phyloP scores from a whole-genome alignment of 1,139 yeast species.

The Lizanozyma gosingica region DNA sequence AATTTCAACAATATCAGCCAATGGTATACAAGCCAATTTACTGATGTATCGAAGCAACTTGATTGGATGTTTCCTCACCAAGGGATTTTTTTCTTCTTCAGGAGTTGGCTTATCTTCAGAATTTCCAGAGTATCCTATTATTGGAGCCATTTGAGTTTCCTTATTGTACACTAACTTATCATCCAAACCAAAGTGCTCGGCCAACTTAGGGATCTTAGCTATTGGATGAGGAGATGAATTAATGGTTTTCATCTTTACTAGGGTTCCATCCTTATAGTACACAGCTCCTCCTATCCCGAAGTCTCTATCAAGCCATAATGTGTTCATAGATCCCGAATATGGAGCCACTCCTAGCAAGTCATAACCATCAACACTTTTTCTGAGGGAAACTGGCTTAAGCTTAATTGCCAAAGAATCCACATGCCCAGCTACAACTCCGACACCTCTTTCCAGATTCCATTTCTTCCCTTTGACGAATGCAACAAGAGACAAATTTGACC shows the following conservation, averaged over 20 bases:
- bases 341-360: conserved; percentile 37
- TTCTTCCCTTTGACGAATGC: conserved; percentile 33
- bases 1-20: conserved; percentile 21
- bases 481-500: conserved; percentile 29
- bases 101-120: conserved; percentile 17
- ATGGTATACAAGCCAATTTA: conserved; percentile 17
- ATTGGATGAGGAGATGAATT: conserved; percentile 31
- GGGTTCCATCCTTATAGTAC: conserved; percentile 15
- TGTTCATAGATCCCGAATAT: conserved; percentile 30
- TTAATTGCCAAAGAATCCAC: conserved; percentile 33
- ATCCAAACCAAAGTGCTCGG: conserved; percentile 33
- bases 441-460: conserved; percentile 31
- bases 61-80: conserved; percentile 30
- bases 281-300: conserved; percentile 40
- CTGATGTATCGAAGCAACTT: conserved; percentile 27
- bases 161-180: conserved; percentile 19
- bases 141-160: conserved; percentile 36
- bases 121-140: conserved; percentile 23
- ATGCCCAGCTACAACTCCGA: conserved; percentile 35
- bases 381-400: conserved; percentile 29
- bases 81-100: conserved; percentile 25
- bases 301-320: conserved; percentile 36
- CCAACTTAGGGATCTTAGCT: conserved; percentile 34
- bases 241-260: conserved; percentile 18
- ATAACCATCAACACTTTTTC: conserved; percentile 26